These are phyloP conservation scores for Russula emetica DNA, from an alignment of 768 basidiomycete genomes.

Conservation along the genomic window DNA sequence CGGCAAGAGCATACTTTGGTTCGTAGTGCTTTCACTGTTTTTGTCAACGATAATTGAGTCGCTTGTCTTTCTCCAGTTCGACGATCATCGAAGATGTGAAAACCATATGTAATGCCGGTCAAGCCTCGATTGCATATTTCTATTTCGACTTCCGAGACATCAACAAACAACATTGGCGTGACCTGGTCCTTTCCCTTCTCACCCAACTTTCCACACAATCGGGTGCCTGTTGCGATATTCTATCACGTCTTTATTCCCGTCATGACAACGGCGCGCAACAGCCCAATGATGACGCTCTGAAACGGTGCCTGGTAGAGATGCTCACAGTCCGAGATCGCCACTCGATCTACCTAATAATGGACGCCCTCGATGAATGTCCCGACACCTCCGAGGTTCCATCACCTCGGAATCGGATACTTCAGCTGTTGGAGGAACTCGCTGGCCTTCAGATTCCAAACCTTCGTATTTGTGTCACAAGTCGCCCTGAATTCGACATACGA, in stretches of 20 bases:
- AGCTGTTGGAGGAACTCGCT: background rate
- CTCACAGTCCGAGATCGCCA: background rate
- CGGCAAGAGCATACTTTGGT: conserved; percentile 17
- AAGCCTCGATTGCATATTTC: conserved; percentile 2
- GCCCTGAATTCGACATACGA: conserved; percentile 1
- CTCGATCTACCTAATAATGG: background rate
- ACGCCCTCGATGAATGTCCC: conserved; percentile 1
- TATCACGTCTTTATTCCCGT: background rate
- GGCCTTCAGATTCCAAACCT: background rate
- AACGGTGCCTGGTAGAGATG: background rate
- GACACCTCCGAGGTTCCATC: background rate
- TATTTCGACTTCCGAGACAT: conserved; percentile 3
- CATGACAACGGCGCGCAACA: background rate
- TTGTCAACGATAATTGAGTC: background rate
- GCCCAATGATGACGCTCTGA: background rate
- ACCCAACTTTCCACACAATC: conserved; percentile 1
- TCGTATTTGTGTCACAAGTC: conserved; percentile 1
- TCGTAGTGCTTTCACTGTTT: background rate
- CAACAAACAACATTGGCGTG: background rate
- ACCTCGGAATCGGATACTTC: background rate
- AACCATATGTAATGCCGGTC: background rate
- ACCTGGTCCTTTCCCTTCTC: conserved; percentile 4
- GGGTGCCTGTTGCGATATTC: background rate
- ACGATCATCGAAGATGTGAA: background rate
- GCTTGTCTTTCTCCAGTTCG: background rate